Evolutionary conservation across 768 basidiomycete species (phyloP), one percentile per base, ranked within the genome.

Genomic region (Phanerochaete carnosa): DNA sequence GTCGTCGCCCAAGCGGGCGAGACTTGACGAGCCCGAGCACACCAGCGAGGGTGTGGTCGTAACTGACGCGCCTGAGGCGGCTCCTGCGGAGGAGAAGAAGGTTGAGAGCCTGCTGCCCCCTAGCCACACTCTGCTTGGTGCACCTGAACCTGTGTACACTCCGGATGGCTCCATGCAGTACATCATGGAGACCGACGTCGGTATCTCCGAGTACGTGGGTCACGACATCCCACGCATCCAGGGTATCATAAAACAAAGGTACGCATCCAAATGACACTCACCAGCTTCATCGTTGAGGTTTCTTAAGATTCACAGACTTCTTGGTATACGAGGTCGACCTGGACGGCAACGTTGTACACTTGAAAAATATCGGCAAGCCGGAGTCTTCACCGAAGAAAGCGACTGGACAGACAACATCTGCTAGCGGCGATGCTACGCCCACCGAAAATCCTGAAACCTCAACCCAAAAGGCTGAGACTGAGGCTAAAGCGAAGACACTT

Each of bases 241-340:
- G 55, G 96, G 93, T 4, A 96, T 98, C 68, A 98, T 98, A 73
- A 98, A 98, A 75, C 96, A 98, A 76, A 82, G 96, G 95, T 94
- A 60, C 62, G 82, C 69, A 13, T 22, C 33, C 45, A 30, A 60
- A 32, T 19, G 30, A 26, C 32, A 51, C 35, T 23, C 29, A 49
- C 23, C 19, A 12, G n/a, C 33, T 53, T n/a, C 22, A 59, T 33
- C 19, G 47, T 54, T 26, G 32, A 57, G 57, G 59, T 64, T 35
- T 39, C 58, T 46, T 50, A 25, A 97, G 95, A 68, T 98, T 98
- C 73, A 96, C 96, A 43, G 97, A 99, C 74, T 99, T 99, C 71
- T 68, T 98, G 67, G 97, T 99, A 22, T 90, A 83, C 68, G 97
- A 99, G 75, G 88, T 99, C 32, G 87, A 91, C 68, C 81, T 86